Percentiles rank a stretch among this genome's conserved stretches.
Conservation (phyloP, 2,329 filamentous ascomycete species). For the Ceratocystis lukuohia region DNA sequence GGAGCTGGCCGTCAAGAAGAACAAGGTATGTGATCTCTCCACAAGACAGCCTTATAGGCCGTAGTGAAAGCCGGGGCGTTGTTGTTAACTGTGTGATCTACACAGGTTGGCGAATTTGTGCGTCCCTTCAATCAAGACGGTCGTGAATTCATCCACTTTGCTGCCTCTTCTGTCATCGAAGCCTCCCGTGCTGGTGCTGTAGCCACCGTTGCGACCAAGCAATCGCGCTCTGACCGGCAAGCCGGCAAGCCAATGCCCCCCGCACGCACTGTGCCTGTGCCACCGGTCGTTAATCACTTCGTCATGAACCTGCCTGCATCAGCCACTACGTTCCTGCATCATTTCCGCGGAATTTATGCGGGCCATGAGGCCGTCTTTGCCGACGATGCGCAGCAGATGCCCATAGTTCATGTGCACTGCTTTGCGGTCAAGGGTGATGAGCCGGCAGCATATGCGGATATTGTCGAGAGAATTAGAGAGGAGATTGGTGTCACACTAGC, state of each 20-base stretch:
- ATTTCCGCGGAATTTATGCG: slow-evolving; percentile 70
- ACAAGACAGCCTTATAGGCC: slow-evolving; percentile 16
- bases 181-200: slow-evolving; percentile 40
- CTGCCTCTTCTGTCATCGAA: slow-evolving; percentile 46
- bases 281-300: slow-evolving; percentile 74
- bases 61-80: background rate
- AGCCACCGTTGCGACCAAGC: slow-evolving; percentile 35
- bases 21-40: slow-evolving; percentile 50
- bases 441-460: slow-evolving; percentile 44
- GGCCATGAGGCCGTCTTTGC: slow-evolving; percentile 52
- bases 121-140: slow-evolving; percentile 72
- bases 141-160: slow-evolving; percentile 59
- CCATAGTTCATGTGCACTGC: slow-evolving; percentile 86
- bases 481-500: slow-evolving; percentile 30
- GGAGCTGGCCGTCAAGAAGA: slow-evolving; percentile 53
- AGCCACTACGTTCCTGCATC: slow-evolving; percentile 64
- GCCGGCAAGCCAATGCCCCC: slow-evolving; percentile 25
- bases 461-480: slow-evolving; percentile 31
- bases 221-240: slow-evolving; percentile 27
- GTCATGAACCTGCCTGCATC: slow-evolving; percentile 95
- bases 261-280: slow-evolving; percentile 40
- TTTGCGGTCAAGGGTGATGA: slow-evolving; percentile 72
- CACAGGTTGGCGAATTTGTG: slow-evolving; percentile 53
- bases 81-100: background rate
- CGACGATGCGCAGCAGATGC: slow-evolving; percentile 46